phyloP scores from a whole-genome alignment of 805 yeast species.

The Schwanniomyces vanrijiae region DNA sequence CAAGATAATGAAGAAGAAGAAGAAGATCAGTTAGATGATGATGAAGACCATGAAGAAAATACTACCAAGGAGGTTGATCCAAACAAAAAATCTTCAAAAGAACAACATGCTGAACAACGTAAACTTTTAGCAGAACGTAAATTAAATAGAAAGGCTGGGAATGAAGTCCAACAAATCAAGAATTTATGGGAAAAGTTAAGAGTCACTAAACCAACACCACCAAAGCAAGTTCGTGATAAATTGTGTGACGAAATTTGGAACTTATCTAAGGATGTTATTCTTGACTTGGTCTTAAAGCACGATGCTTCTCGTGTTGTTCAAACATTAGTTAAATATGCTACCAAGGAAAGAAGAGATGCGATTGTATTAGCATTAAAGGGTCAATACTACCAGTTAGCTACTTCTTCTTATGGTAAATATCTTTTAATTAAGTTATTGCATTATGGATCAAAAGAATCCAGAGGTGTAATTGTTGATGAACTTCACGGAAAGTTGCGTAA shows the following conservation, averaged over 20 bases:
- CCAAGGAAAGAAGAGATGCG: constrained; percentile 72
- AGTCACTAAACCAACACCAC: constrained; percentile 78
- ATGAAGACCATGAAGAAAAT: constrained; percentile 14
- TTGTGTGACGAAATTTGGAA: constrained; percentile 84
- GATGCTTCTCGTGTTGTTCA: constrained; percentile 97
- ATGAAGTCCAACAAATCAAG: constrained; percentile 81
- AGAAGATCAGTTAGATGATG: constrained; percentile 18
- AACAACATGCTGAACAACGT: constrained; percentile 81
- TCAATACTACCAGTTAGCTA: constrained; percentile 76
- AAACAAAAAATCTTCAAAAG: constrained; percentile 54
- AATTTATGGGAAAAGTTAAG: constrained; percentile 88
- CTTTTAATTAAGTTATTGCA: constrained; percentile 83
- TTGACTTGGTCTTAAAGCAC: constrained; percentile 88
- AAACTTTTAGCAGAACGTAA: constrained; percentile 79
- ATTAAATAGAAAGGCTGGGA: constrained; percentile 82
- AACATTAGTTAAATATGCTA: constrained; percentile 83
- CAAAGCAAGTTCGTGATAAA: constrained; percentile 73
- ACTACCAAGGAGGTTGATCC: constrained; percentile 26
- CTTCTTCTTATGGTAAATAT: constrained; percentile 92
- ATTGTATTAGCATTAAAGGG: constrained; percentile 73
- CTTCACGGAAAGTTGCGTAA: constrained; percentile 89
- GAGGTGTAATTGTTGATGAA: constrained; percentile 75
- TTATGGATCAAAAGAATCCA: constrained; percentile 83
- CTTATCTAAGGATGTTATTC: constrained; percentile 69
- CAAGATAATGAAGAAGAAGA: constrained; percentile 23